Percentiles rank a stretch among this genome's conserved stretches.
phyloP scores from a whole-genome alignment of 345 rosid species.

The Gossypium thurberi region DNA sequence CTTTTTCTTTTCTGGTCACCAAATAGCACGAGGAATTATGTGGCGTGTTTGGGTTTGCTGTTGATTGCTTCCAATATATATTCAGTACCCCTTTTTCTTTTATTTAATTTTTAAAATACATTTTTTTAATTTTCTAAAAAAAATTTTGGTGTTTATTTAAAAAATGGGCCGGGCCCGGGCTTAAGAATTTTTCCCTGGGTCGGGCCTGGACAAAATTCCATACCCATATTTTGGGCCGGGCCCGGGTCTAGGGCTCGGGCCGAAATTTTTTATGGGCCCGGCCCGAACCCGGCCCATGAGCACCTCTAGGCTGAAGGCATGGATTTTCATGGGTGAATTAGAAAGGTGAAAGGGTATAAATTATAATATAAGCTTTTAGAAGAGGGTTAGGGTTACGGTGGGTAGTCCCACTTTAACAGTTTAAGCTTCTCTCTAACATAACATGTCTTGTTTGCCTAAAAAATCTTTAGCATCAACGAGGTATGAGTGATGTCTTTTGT shows the following conservation, averaged over 20 bases:
- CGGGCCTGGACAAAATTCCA: too few species aligned
- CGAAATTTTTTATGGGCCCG: too few species aligned
- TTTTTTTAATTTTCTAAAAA: too few species aligned
- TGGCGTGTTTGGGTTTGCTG: conserved; percentile 21
- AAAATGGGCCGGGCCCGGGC: too few species aligned
- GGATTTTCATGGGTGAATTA: background rate
- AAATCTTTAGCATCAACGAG: conserved; percentile 20
- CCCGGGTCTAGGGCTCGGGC: too few species aligned
- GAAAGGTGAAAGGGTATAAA: background rate
- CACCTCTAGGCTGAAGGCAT: conserved; percentile 51
- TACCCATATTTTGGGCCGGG: too few species aligned
- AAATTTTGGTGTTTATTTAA: too few species aligned
- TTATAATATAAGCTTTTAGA: background rate
- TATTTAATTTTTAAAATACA: too few species aligned
- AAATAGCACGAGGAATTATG: conserved; percentile 40
- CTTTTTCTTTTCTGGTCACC: background rate
- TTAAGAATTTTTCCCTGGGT: too few species aligned
- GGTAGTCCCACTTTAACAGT: background rate
- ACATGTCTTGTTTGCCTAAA: conserved; percentile 28
- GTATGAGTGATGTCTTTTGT: conserved; percentile 25
- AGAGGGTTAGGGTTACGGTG: background rate
- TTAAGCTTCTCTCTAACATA: background rate
- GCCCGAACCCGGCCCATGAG: too few species aligned
- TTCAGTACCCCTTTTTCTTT: background rate
- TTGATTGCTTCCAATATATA: conserved; percentile 15